Evolutionary conservation across 805 yeast genomes (phyloP).

Genomic region (Cyberlindnera euphorbiae): DNA sequence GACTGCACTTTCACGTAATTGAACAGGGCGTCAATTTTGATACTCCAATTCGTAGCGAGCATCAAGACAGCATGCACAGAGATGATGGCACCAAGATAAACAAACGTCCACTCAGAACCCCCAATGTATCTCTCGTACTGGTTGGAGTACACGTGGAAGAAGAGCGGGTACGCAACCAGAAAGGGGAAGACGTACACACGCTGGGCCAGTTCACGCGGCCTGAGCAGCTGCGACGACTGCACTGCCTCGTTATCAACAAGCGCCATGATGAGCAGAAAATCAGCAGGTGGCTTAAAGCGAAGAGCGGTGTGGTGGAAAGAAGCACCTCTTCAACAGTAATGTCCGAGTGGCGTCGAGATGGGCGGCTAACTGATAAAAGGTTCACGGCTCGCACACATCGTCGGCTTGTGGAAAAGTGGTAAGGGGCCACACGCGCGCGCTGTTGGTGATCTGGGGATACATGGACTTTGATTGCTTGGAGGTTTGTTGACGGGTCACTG

Average conservation of each 20-base stretch:
- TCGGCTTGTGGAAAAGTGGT: too few relatives aligned
- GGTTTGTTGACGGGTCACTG: too few relatives aligned
- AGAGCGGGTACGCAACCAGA: slow-evolving; percentile 68
- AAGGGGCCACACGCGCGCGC: too few relatives aligned
- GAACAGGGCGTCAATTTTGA: slow-evolving; percentile 62
- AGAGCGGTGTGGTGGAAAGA: too few relatives aligned
- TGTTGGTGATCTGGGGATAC: too few relatives aligned
- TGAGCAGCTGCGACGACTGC: slow-evolving; percentile 66
- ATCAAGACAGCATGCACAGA: slow-evolving; percentile 72
- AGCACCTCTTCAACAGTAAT: too few relatives aligned
- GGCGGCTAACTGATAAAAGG: too few relatives aligned
- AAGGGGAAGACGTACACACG: slow-evolving; percentile 86
- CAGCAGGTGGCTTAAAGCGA: too few relatives aligned
- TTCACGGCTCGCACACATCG: too few relatives aligned
- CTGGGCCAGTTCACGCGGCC: slow-evolving; percentile 51
- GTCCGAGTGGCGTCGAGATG: too few relatives aligned
- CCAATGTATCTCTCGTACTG: slow-evolving; percentile 78
- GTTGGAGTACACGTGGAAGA: slow-evolving; percentile 55
- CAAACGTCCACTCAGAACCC: slow-evolving; percentile 95
- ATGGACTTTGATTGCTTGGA: too few relatives aligned
- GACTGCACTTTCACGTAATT: slow-evolving; percentile 53
- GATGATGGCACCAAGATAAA: slow-evolving; percentile 67
- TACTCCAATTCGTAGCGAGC: slow-evolving; percentile 94
- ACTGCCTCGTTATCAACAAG: slow-evolving; percentile 72
- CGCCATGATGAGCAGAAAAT: slow-evolving; percentile 5